Conservation (phyloP, 2,329 filamentous ascomycete genomes). For the Cercospora janseana region DNA sequence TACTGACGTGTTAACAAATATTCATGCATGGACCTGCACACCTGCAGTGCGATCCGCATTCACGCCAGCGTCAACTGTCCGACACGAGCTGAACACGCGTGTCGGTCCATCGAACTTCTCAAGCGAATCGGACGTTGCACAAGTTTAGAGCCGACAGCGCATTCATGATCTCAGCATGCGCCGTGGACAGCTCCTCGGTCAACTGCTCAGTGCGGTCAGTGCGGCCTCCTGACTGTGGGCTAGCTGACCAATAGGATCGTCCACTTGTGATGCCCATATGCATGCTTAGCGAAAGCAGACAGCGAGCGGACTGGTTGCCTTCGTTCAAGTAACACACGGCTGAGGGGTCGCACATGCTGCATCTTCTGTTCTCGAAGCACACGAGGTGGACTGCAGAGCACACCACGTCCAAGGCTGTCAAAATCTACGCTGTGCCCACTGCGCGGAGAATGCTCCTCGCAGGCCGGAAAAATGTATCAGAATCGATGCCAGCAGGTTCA, state of each 20-base stretch:
- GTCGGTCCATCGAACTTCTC: too few relatives aligned
- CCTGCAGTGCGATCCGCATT: not conserved
- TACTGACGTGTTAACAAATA: not conserved
- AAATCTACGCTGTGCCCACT: not conserved
- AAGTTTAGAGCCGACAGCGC: not conserved
- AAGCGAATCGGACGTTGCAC: not conserved
- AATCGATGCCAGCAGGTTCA: not conserved
- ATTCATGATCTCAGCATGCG: conserved; percentile 6
- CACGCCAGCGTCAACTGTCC: not conserved
- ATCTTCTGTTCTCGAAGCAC: not conserved
- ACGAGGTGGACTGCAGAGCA: too few relatives aligned
- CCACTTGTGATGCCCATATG: conserved; percentile 7
- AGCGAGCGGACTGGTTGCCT: conserved; percentile 16
- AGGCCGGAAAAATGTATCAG: not conserved
- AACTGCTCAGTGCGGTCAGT: conserved; percentile 18
- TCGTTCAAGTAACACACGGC: conserved; percentile 9
- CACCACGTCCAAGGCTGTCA: not conserved
- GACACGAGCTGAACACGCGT: not conserved
- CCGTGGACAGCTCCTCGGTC: conserved; percentile 13
- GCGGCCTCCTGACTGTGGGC: conserved; percentile 11
- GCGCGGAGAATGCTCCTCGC: not conserved
- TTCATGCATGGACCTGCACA: not conserved
- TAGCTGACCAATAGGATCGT: conserved; percentile 12
- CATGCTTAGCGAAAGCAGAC: conserved; percentile 15
- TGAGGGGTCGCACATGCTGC: conserved; percentile 3